Base-by-base conservation (phyloP, 2,329 filamentous ascomycete species). In the Trichoderma gracile region DNA sequence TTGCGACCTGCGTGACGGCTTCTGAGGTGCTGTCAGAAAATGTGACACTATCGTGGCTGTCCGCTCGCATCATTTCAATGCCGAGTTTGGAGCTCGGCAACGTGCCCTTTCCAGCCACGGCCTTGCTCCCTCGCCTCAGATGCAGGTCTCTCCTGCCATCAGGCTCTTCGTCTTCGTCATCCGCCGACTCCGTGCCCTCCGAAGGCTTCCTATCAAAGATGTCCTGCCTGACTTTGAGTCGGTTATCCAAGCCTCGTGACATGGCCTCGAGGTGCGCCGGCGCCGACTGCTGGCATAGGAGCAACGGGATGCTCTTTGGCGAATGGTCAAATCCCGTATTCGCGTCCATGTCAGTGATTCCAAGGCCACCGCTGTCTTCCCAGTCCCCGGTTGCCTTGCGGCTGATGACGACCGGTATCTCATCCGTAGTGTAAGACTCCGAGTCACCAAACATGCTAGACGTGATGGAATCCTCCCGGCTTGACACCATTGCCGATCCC, bases 41-140 rank as follows among this genome's bases (percentile, higher is more conserved):
- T 1, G 80, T 80, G 62, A 91, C 85, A 72, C 93, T 97, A 55
- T 96, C 94, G 71, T 94, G 90, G 73, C 92, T 97, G 75, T 97
- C 96, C 21, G 94, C 96, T 54, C 94, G 88, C 92, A 97, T 94
- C 94, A 98, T 97, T 76, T 98, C 94, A 56, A 93, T 95, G 1
- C 93, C 93, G 2, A 98, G 84, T 76, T 97, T 97, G 0, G 93
- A 97, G 61, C 89, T 91, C 14, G 90, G 89, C 25, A 91, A 82
- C 43, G 82, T 81, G 17, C 80, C 78, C 68, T 87, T 87, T 65
- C 78, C 72, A 43, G 71, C 68, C 59, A 74, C 65, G 10, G 75
- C 73, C 61, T 78, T 77, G 70, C 74, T 78, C 63, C 73, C 72
- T 25, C 76, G 80, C 43, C 84, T 80, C 46, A 80, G 75, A 76